Conservation (phyloP, 1,284 basidiomycete species). For the Xerocomus minutiporus region DNA sequence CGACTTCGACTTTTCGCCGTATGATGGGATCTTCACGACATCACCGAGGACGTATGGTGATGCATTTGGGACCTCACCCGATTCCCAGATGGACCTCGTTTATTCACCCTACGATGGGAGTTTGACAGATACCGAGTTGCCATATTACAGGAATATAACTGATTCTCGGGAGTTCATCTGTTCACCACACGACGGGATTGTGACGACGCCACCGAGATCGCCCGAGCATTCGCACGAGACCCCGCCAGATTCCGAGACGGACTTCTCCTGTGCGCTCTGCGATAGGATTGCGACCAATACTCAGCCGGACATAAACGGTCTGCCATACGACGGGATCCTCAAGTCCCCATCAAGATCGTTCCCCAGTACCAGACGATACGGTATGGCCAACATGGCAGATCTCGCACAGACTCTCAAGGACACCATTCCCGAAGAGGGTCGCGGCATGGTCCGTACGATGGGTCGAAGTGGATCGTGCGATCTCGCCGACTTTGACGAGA, state of each 20-base stretch:
- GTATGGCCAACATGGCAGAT: no score
- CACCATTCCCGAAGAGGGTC: not conserved
- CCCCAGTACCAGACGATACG: no score
- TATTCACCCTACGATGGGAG: not conserved
- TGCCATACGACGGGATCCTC: no score
- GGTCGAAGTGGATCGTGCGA: not conserved
- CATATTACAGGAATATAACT: not conserved
- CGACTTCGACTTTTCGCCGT: not conserved
- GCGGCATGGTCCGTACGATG: not conserved
- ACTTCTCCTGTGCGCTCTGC: no score
- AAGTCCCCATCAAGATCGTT: no score
- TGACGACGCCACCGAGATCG: no score
- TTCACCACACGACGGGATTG: not conserved
- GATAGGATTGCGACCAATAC: not conserved
- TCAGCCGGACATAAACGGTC: no score
- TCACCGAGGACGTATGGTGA: not conserved
- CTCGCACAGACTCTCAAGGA: no score
- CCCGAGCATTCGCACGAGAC: no score
- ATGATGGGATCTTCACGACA: not conserved
- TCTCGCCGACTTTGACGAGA: not conserved
- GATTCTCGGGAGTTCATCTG: not conserved
- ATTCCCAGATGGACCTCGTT: not conserved
- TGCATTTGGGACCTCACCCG: not conserved
- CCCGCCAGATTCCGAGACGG: no score
- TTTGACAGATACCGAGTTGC: not conserved